phyloP scores from a whole-genome alignment of 1,284 basidiomycete genomes.

The Stygiomarasmius scandens region DNA sequence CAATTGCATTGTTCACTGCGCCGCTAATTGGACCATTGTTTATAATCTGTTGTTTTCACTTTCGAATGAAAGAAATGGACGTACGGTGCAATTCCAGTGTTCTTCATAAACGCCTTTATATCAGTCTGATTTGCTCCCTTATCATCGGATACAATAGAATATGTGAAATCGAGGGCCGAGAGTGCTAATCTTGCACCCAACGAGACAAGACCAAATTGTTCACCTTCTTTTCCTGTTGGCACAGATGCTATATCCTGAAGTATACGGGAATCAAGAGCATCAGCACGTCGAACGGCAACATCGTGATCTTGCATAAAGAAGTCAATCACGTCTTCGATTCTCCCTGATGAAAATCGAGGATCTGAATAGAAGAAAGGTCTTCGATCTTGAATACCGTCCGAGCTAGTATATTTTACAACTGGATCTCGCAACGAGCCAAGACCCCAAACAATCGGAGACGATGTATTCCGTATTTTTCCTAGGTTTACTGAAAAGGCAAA shows the following conservation, averaged over 20 bases:
- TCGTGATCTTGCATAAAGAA: slow-evolving; percentile 3
- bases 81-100: slow-evolving; percentile 39
- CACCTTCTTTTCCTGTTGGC: slow-evolving; percentile 12
- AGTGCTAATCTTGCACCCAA: slow-evolving; percentile 42
- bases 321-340: slow-evolving; percentile 2
- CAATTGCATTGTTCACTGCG: slow-evolving; percentile 7
- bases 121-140: too few relatives aligned
- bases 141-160: slow-evolving; percentile 29
- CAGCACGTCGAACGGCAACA: slow-evolving; percentile 1
- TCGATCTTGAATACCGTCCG: slow-evolving; percentile 28
- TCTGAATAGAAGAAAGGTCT: slow-evolving; percentile 33
- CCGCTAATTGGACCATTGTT: too few relatives aligned
- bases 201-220: slow-evolving; percentile 42
- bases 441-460: slow-evolving; percentile 37
- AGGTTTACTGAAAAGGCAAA: slow-evolving; percentile 35
- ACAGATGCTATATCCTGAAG: slow-evolving; percentile 16
- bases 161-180: slow-evolving; percentile 42
- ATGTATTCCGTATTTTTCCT: slow-evolving; percentile 24
- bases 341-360: not conserved
- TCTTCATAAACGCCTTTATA: slow-evolving; percentile 49
- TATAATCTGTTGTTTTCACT: too few relatives aligned
- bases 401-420: slow-evolving; percentile 32
- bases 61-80: too few relatives aligned
- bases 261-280: slow-evolving; percentile 3
- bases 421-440: slow-evolving; percentile 48